Evolutionary conservation across 805 yeast genomes (phyloP), one percentile per base, ranked within the genome.

Genomic region (Nakazawaea molendinolei): DNA sequence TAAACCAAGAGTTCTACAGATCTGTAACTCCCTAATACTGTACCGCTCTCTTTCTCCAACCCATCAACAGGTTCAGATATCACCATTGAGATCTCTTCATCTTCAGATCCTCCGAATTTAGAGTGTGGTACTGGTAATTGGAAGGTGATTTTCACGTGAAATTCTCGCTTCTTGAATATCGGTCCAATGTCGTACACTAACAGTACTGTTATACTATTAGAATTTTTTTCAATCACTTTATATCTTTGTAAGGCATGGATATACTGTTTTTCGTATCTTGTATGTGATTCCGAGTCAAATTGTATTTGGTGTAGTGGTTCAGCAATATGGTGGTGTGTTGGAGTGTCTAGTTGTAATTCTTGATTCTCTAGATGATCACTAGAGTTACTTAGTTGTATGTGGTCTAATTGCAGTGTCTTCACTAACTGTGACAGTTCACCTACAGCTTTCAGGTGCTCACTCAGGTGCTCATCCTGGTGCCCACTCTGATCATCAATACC

Each of bases 131-230:
- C 40, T 7, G 59, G 49, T 7, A 28, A 28, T 15, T 31, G 28
- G 5, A 31, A n/a, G 5, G 16, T 16, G 40, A 60, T 50, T 15
- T 56, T 58, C 30, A 60, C 60, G 40, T 54, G 53, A 44, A 64
- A 64, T 31, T 58, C 63, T 26, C 69, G 45, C 1, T 61, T 55
- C 4, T 51, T 48, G 23, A 63, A 44, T 5, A 65, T 58, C 9
- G 55, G 51, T 5, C 65, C 63, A 16, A 64, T 42, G 24, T 60
- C 58, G 43, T 64, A 64, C 33, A 53, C 50, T n/a, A 58, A 49
- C 36, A 52, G 48, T 16, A 56, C 55, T 3, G 50, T 43, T 1
- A 51, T 52, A 61, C 62, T 60, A 15, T 40, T 40, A 12, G 14
- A 12, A 5, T 14, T 15, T 23, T 51, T 51, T 16, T 51, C 50